Conservation (phyloP, 495 filamentous ascomycete genomes). For the Annulohypoxylon moriforme region DNA sequence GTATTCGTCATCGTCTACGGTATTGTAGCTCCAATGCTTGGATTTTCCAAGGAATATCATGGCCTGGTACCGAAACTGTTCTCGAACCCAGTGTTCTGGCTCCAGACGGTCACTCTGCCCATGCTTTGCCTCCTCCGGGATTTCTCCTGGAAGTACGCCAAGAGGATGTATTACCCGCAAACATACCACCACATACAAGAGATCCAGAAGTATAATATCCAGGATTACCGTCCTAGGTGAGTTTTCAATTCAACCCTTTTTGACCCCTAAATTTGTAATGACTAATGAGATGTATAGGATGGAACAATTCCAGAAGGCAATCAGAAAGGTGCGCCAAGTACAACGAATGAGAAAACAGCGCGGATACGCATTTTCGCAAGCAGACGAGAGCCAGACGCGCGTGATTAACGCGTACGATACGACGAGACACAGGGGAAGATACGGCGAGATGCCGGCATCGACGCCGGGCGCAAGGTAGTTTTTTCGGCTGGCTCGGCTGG, state of each 20-base stretch:
- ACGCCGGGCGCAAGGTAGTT: constrained; percentile 43
- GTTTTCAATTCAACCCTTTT: constrained; percentile 28
- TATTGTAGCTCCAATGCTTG: constrained; percentile 86
- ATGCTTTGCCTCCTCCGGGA: constrained; percentile 88
- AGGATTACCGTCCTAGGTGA: constrained; percentile 94
- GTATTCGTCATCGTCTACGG: constrained; percentile 90
- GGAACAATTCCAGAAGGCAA: constrained; percentile 99
- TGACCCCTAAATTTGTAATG: background rate
- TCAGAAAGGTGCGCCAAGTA: constrained; percentile 97
- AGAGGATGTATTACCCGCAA: constrained; percentile 96
- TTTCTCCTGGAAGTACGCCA: constrained; percentile 85
- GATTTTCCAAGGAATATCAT: constrained; percentile 85
- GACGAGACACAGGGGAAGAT: constrained; percentile 87
- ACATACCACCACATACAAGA: constrained; percentile 99
- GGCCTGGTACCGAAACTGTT: constrained; percentile 86
- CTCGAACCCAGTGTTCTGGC: constrained; percentile 86
- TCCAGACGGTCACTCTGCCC: constrained; percentile 84
- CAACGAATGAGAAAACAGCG: constrained; percentile 99
- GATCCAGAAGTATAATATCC: constrained; percentile 99
- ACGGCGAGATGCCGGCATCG: constrained; percentile 94
- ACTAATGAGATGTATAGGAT: constrained; percentile 67
- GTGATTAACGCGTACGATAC: constrained; percentile 98
- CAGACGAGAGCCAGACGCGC: constrained; percentile 92
- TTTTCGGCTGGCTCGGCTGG: constrained; percentile 9
- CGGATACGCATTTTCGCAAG: constrained; percentile 97